Base-by-base conservation (phyloP, 1,284 basidiomycete genomes). In the Anthracocystis panici-leucophaei region DNA sequence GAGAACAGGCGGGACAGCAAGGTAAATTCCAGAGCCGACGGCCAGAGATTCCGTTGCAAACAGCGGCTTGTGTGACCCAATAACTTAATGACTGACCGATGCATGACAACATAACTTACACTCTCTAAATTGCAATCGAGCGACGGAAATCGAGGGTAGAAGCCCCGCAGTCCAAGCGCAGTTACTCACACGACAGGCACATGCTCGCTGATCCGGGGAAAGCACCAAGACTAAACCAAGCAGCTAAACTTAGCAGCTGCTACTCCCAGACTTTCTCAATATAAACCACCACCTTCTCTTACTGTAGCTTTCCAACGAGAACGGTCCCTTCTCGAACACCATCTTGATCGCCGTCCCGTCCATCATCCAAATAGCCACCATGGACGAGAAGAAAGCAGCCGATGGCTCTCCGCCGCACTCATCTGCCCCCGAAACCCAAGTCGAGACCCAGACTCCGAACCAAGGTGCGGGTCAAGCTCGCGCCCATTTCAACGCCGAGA, bases 401-500 rank as follows among this genome's bases (percentile, higher is more conserved):
- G 29, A 44, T 23, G 62, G 49, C 49, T 57, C 57, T 23, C 61
- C 67, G 38, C 61, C 44, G 20, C 27, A 45, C 16, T 53, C 57
- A 1, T 64, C 67, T 8, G 57, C 54, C 3, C 57, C 67, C 8
- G 67, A 49, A 18, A 65, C 62, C 5, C 62, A 60, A 8, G 31
- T 25, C 58, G 56, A 57, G 45, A 65, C 62, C 0, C 44, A 53
- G 18, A 63, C 60, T 5, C 57, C 52, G 18, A 48, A 61, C 18
- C 57, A 62, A 33, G 67, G 57, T 12, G 23, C 50, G 3, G 54
- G 57, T n/a, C 67, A 61, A 16, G 41, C 62, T 14, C 65, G 49
- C 35, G 65, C 71, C 12, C 71, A 74, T 33, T 74, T 74, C 27
- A 58, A 74, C 23, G 65, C 71, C 12, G 71, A 74, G 21, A 74